Conservation (phyloP, 2,329 filamentous ascomycete genomes). For the Dactylella cylindrospora region DNA sequence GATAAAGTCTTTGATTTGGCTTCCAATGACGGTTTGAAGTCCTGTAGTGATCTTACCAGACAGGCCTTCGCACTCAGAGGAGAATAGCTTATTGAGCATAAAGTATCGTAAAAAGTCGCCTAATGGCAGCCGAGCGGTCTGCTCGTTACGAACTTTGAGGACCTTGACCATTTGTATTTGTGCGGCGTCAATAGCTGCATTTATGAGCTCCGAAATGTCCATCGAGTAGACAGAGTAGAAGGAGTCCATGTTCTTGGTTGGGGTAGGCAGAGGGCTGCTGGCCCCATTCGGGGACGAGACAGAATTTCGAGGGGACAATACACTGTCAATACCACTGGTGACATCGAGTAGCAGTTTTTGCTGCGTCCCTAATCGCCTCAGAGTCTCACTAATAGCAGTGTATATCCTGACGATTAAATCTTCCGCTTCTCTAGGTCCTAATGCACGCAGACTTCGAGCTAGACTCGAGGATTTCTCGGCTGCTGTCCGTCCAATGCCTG, state of each 20-base stretch:
- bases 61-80: slow-evolving; percentile 82
- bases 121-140: slow-evolving; percentile 67
- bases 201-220: slow-evolving; percentile 74
- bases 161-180: slow-evolving; percentile 69
- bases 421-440: slow-evolving; percentile 83
- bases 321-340: slow-evolving; percentile 61
- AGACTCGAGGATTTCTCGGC: slow-evolving; percentile 64
- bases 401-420: slow-evolving; percentile 80
- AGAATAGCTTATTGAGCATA: slow-evolving; percentile 76
- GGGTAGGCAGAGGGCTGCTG: slow-evolving; percentile 47
- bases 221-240: slow-evolving; percentile 52
- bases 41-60: slow-evolving; percentile 74
- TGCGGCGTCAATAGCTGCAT: slow-evolving; percentile 76
- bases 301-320: slow-evolving; percentile 52
- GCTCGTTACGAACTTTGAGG: slow-evolving; percentile 73
- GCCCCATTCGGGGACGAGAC: slow-evolving; percentile 57
- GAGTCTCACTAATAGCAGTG: slow-evolving; percentile 79
- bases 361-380: slow-evolving; percentile 82
- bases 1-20: slow-evolving; percentile 79
- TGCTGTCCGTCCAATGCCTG: slow-evolving; percentile 45
- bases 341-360: slow-evolving; percentile 94
- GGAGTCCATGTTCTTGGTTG: slow-evolving; percentile 27
- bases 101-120: slow-evolving; percentile 77
- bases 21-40: slow-evolving; percentile 76
- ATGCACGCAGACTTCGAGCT: slow-evolving; percentile 79